phyloP scores from a whole-genome alignment of 768 basidiomycete genomes.

The Xerocomellus chrysenteron region DNA sequence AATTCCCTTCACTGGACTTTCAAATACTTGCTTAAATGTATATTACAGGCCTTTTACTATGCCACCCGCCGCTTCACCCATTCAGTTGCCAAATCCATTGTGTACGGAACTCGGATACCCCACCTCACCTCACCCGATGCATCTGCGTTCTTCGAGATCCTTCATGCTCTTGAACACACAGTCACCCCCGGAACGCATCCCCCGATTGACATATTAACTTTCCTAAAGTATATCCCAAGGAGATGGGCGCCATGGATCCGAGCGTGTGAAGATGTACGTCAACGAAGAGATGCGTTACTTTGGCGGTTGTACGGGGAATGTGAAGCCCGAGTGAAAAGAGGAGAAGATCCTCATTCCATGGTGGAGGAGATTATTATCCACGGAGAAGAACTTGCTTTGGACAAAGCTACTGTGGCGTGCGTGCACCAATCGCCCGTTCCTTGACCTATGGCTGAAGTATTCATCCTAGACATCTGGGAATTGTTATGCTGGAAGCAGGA shows the following conservation, averaged over 20 bases:
- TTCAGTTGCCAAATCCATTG: constrained; percentile 1
- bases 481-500: constrained; percentile 3
- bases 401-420: constrained; percentile 2
- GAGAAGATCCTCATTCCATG: constrained; percentile 2
- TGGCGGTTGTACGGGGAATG: constrained; percentile 4
- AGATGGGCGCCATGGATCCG: constrained; percentile 5
- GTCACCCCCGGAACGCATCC: constrained; percentile 2
- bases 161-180: constrained; percentile 3
- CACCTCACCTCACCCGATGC: constrained; percentile 4
- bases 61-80: constrained; percentile 4
- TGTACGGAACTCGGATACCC: constrained; percentile 1
- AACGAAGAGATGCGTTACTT: constrained; percentile 1
- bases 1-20: neutral
- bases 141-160: neutral
- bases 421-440: neutral
- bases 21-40: neutral
- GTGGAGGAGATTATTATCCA: neutral
- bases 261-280: constrained; percentile 5
- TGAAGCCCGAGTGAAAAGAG: neutral
- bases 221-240: constrained; percentile 4
- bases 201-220: constrained; percentile 4
- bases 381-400: neutral
- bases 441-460: neutral
- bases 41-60: neutral
- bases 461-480: neutral